These are phyloP conservation scores for Lipomyces yamanashiensis DNA, from an alignment of 805 yeast species.

Conservation along the genomic window DNA sequence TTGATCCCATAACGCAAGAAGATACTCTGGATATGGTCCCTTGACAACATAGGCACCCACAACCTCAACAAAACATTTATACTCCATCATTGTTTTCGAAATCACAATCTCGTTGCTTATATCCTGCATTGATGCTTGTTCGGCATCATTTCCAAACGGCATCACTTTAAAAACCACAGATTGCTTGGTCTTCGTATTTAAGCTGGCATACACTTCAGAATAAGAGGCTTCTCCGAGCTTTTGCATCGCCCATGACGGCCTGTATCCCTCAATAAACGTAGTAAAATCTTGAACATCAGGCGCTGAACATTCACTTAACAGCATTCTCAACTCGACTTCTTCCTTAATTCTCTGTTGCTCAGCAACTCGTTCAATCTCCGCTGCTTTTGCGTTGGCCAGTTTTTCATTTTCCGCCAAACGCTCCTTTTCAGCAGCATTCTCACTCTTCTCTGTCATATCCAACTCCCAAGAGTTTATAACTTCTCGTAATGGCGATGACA, in stretches of 20 bases:
- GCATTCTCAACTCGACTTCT: conserved; percentile 41
- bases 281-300: conserved; percentile 45
- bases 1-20: conserved; percentile 54
- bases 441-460: neutral
- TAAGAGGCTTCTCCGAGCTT: conserved; percentile 56
- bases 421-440: neutral
- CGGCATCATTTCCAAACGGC: conserved; percentile 52
- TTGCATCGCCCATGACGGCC: conserved; percentile 41
- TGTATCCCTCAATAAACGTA: conserved; percentile 39
- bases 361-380: neutral
- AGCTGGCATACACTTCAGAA: conserved; percentile 51
- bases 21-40: conserved; percentile 51
- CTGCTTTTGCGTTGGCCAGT: neutral
- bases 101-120: conserved; percentile 55
- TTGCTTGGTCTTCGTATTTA: conserved; percentile 37
- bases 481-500: conserved; percentile 29
- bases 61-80: conserved; percentile 54
- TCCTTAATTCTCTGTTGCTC: neutral
- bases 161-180: conserved; percentile 54
- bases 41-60: conserved; percentile 53
- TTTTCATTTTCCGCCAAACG: neutral
- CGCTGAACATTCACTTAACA: conserved; percentile 48
- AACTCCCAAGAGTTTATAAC: conserved; percentile 27
- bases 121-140: conserved; percentile 51
- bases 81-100: conserved; percentile 48